phyloP scores from a whole-genome alignment of 768 basidiomycete genomes.

The Artomyces pyxidatus region DNA sequence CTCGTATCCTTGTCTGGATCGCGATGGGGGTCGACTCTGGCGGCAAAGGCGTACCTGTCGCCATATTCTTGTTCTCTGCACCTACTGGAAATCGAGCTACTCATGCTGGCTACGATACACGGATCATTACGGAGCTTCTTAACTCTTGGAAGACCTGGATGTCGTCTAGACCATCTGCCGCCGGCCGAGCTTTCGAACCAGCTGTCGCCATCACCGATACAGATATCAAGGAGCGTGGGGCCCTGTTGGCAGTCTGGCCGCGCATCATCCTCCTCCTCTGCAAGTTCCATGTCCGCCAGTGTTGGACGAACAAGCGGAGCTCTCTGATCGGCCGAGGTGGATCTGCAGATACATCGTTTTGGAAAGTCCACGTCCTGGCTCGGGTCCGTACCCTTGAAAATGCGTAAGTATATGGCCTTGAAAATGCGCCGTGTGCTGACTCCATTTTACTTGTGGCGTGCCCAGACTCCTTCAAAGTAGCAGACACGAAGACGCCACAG shows the following conservation, averaged over 20 bases:
- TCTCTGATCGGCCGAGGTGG: background rate
- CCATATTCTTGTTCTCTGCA: conserved; percentile 27
- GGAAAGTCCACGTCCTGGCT: too few species aligned
- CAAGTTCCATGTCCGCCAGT: conserved; percentile 31
- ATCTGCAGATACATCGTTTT: too few species aligned
- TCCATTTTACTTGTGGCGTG: too few species aligned
- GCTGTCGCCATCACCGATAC: conserved; percentile 20
- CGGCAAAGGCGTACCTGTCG: conserved; percentile 24
- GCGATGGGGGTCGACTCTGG: conserved; percentile 25
- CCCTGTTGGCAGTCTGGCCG: conserved; percentile 24
- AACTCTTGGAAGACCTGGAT: conserved; percentile 18
- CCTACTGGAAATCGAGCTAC: conserved; percentile 21
- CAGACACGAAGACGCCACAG: too few species aligned
- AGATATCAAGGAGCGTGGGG: conserved; percentile 25
- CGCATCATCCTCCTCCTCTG: conserved; percentile 28
- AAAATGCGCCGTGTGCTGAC: too few species aligned
- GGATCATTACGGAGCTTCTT: conserved; percentile 19
- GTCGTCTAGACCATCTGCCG: conserved; percentile 18
- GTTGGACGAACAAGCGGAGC: conserved; percentile 26
- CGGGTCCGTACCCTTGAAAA: too few species aligned
- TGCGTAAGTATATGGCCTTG: too few species aligned
- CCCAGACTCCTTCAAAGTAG: too few species aligned
- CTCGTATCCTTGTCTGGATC: conserved; percentile 23
- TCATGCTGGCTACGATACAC: conserved; percentile 23
- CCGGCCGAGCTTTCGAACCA: conserved; percentile 12